phyloP scores from a whole-genome alignment of 1,284 basidiomycete species.

The Ceratobasidium sp. region DNA sequence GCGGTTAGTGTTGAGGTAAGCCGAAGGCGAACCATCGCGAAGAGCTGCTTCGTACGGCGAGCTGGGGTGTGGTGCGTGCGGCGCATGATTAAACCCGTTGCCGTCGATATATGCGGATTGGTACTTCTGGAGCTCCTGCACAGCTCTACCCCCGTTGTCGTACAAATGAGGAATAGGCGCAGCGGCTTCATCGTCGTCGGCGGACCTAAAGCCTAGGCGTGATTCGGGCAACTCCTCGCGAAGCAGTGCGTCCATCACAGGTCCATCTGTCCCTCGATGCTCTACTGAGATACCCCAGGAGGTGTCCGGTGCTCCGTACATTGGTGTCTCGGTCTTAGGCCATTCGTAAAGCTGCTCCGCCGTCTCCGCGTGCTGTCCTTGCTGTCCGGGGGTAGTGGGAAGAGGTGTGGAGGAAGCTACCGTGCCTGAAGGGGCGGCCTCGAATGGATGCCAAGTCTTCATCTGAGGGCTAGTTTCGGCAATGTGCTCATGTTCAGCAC shows the following conservation, averaged over 20 bases:
- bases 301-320: slow-evolving; percentile 14
- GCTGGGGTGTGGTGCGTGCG: neutral
- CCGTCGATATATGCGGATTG: slow-evolving; percentile 38
- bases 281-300: slow-evolving; percentile 27
- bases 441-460: slow-evolving; percentile 26
- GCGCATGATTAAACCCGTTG: neutral
- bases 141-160: slow-evolving; percentile 1
- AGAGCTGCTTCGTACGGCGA: slow-evolving; percentile 17
- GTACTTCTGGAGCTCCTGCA: slow-evolving; percentile 13
- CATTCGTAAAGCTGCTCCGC: slow-evolving; percentile 18
- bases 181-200: neutral
- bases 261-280: neutral
- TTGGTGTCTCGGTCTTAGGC: slow-evolving; percentile 24
- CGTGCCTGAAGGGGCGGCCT: slow-evolving; percentile 1
- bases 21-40: slow-evolving; percentile 10
- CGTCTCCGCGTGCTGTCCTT: neutral
- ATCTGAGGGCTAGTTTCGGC: slow-evolving; percentile 2
- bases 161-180: slow-evolving; percentile 10
- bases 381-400: neutral
- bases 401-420: slow-evolving; percentile 10
- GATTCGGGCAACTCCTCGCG: slow-evolving; percentile 15
- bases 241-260: neutral
- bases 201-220: slow-evolving; percentile 31
- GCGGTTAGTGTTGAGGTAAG: slow-evolving; percentile 13
- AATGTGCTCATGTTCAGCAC: neutral